Base-by-base conservation (phyloP, 176 grass and related monocot species). In the Pontederia paniculata region DNA sequence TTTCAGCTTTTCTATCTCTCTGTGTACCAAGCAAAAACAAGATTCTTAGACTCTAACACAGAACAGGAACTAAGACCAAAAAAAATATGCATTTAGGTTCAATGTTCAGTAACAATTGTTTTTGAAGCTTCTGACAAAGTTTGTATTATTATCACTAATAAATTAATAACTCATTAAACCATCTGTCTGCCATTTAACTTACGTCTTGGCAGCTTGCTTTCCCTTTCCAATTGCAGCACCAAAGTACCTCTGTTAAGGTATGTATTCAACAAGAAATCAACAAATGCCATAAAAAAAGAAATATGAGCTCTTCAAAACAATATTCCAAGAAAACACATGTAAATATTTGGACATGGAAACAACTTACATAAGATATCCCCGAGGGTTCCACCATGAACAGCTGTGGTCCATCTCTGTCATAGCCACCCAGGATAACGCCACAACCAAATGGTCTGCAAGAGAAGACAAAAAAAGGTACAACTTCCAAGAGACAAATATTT, bases 1-100 rank as follows among this genome's bases (percentile, higher is more conserved):
- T 70, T 94, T 94, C 77, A 94, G 47, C 75, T 94, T 94, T 64
- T 94, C 88, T 81, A 88, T 94, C 60, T 94, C 88, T 66, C 83
- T 94, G 80, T 18, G 72, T 53, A 69, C 65, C 20, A 63, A 57
- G 25, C 25, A 81, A 63, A 14, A 63, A 14, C 5, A 37, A 16
- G 55, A 60, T 18, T 13, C 9, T 44, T 3, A 44, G 9, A 31
- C 53, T 13, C 17, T 23, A 12, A 56, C 14, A 62, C 7, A 7
- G 19, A 11, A 17, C 44, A 7, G n/a, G n/a, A n/a, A 28, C 25
- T 14, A 15, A 43, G 42, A 43, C 13, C 15, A 53, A 25, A 54
- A n/a, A 67, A 50, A 12, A 23, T 8, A 10, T 21, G 22, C 8
- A 18, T 1, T 9, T 9, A 0, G 3, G 9, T 50, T 17, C n/a